Percentiles rank a stretch among this genome's conserved stretches.
Evolutionary conservation across 805 yeast genomes (phyloP).

Genomic region (Cyberlindnera mississippiensis): DNA sequence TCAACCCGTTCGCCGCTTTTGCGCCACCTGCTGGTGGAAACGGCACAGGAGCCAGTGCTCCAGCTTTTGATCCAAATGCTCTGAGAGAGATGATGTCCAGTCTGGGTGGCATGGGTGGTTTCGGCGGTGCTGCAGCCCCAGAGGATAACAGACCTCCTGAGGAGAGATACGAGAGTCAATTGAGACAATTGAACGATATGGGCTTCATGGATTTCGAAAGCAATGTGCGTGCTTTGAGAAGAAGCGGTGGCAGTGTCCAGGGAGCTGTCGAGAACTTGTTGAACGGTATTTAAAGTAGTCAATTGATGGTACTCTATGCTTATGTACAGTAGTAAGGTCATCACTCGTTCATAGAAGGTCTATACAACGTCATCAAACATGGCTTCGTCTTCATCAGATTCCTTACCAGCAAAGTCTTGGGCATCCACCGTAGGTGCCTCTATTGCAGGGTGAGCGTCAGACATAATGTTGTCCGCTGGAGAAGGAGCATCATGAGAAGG

Average conservation of each 20-base stretch:
- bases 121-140: conserved; percentile 17
- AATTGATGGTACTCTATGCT: neutral
- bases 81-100: conserved; percentile 37
- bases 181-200: conserved; percentile 75
- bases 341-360: neutral
- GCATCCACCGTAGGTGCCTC: neutral
- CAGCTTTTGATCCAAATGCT: conserved; percentile 39
- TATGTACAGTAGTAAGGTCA: neutral
- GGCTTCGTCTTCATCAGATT: conserved; percentile 6
- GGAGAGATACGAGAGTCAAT: conserved; percentile 67
- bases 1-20: conserved; percentile 40
- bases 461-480: too few species aligned
- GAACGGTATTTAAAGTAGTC: conserved; percentile 38
- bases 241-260: conserved; percentile 96
- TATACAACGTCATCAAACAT: conserved; percentile 12
- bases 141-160: conserved; percentile 72
- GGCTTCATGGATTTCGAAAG: conserved; percentile 90
- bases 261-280: conserved; percentile 90
- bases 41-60: conserved; percentile 1
- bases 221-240: conserved; percentile 85
- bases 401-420: neutral
- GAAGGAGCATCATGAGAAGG: neutral
- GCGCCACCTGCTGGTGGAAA: conserved; percentile 5
- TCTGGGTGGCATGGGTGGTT: conserved; percentile 34
- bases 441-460: too few species aligned